Base-by-base conservation (phyloP, 2,329 filamentous ascomycete genomes). In the Lachnellula occidentalis region DNA sequence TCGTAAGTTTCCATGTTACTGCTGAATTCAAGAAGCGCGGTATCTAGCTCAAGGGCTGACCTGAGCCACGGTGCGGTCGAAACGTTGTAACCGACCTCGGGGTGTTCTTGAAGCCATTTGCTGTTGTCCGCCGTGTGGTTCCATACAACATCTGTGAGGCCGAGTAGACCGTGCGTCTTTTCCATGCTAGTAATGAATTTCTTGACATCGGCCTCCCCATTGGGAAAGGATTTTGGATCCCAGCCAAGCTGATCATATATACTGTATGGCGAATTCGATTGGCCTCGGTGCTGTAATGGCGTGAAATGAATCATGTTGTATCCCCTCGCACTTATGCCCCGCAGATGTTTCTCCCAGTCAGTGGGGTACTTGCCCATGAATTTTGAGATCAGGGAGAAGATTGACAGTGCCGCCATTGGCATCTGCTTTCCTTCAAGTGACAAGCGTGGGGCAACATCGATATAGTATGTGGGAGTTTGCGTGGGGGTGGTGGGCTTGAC, bases 241-340 rank as follows among this genome's bases (percentile, higher is more conserved):
- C 95, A 99, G 45, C 79, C 78, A 21, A 95, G 78, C 74, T 99
- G 95, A 66, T 99, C 89, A 70, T 88, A 96, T 65, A 99, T 82
- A 71, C 94, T 99, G 77, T 97, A 99, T 0, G 94, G 94, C 1
- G 94, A 99, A 69, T 99, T 96, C 50, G 94, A 99, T 45, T 78
- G 80, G 54, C 94, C 94, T 56, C 94, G 85, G 55, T 87, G 79
- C 78, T 95, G 94, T 61, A 99, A 77, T 9, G 94, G 94, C 2
- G 94, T 96, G 71, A 99, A 99, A 72, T 99, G 94, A 57, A 99
- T 85, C 91, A 97, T 96, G 74, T 99, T 99, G 78, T 99, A 99
- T 45, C 92, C 92, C 58, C 94, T 82, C 66, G 88, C 83, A 69
- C 89, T 88, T 69, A 99, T 96, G 27, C 94, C 92, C 54, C 81